Percentiles rank a stretch among this genome's conserved stretches.
These are phyloP conservation scores for Spatholobus suberectus DNA, from an alignment of 306 rosid species.

Conservation along the genomic window DNA sequence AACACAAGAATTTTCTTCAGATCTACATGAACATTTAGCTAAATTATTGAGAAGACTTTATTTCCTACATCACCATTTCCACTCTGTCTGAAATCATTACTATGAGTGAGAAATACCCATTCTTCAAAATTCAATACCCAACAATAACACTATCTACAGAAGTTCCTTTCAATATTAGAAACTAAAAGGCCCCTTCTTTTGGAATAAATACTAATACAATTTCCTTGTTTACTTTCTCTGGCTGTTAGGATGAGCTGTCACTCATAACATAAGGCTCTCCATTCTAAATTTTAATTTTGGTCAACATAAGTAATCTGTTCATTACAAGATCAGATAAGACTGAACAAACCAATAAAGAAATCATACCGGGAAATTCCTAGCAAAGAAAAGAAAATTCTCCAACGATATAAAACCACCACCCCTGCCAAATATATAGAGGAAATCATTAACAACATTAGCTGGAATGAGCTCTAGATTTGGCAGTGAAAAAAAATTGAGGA, in stretches of 20 bases:
- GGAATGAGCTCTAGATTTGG: constrained; percentile 14
- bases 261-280: background rate
- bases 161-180: background rate
- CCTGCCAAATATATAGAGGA: constrained; percentile 59
- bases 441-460: constrained; percentile 37
- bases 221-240: background rate
- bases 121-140: background rate
- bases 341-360: constrained; percentile 32
- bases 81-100: background rate
- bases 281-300: constrained; percentile 24
- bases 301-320: constrained; percentile 20
- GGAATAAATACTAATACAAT: background rate
- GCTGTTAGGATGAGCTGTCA: background rate
- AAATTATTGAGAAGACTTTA: background rate
- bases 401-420: constrained; percentile 99
- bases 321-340: background rate
- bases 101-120: background rate
- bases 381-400: constrained; percentile 94
- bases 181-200: constrained; percentile 12
- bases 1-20: background rate
- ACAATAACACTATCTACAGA: background rate
- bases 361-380: constrained; percentile 87
- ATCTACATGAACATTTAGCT: background rate
- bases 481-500: constrained; percentile 29
- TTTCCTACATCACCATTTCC: background rate